Base-by-base conservation (phyloP, 2,329 filamentous ascomycete genomes). In the Colletotrichum sp. region DNA sequence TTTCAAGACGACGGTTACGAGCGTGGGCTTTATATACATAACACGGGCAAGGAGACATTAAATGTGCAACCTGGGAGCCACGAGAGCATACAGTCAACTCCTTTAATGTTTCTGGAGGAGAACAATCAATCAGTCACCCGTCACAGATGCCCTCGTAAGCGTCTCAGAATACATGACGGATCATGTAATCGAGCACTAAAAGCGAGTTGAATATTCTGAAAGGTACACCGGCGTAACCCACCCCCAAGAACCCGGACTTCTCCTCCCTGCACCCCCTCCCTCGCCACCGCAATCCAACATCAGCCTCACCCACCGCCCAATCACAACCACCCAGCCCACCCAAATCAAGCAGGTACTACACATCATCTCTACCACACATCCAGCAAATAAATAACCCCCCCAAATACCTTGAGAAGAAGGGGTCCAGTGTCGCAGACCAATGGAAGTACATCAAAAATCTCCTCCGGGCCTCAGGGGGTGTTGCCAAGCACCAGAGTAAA, bases 141-240 rank as follows among this genome's bases (percentile, higher is more conserved):
- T 36, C 34, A 0, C 14, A 36, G 34, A 16, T 16, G 34, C 34
- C 34, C 4, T 4, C 34, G 34, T 36, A 1, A 36, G 4, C 34
- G 4, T 0, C 34, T 4, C 34, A 36, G 34, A 36, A 1, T 4
- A 4, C 4, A 0, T 36, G 4, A 16, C 1, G 34, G 0, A 36
- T 4, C 34, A 36, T 4, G 4, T 16, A 2, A 1, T 36, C 34
- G 2, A 36, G 4, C 34, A 1, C 14, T 16, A 3, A 36, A 36
- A 16, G 34, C 2, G 14, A 36, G 1, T 7, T 1, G 0, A 8
- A 36, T 7, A 36, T 36, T 36, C 34, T 36, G 34, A 2, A 3
- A 36, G 14, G 1, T 48, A 48, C 43, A 48, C 0, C 43, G 3
- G 4, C 43, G 43, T 4, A 52, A 52, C 43, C n/a, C 43, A 52